Percentiles rank a stretch among this genome's conserved stretches.
Evolutionary conservation across 2,329 filamentous ascomycete species (phyloP).

Genomic region (Biscogniauxia sp.): DNA sequence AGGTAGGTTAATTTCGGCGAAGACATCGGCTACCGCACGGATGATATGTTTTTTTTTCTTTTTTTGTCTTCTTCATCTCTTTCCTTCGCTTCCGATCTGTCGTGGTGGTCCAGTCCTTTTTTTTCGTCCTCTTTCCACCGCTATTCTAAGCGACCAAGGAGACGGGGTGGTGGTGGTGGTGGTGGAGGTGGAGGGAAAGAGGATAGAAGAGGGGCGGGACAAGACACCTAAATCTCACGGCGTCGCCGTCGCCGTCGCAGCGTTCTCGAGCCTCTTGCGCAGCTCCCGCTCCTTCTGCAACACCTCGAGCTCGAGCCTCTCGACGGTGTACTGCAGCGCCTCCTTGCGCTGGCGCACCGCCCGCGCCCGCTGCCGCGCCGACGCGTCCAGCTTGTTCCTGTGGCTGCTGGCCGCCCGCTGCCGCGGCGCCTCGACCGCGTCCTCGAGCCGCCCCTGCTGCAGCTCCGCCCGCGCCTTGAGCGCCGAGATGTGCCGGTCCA

Average conservation of each 20-base stretch:
- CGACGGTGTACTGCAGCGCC: conserved; percentile 80
- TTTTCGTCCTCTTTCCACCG: too few relatives aligned
- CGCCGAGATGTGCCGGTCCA: conserved; percentile 78
- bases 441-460: conserved; percentile 67
- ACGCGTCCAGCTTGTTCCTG: conserved; percentile 14
- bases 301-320: conserved; percentile 82
- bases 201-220: too few relatives aligned
- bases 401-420: not conserved
- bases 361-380: conserved; percentile 54
- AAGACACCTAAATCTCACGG: not conserved
- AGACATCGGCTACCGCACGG: too few relatives aligned
- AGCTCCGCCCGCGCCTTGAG: conserved; percentile 80
- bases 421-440: conserved; percentile 7
- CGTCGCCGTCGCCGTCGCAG: conserved; percentile 10
- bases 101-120: too few relatives aligned
- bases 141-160: too few relatives aligned
- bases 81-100: too few relatives aligned
- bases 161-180: too few relatives aligned
- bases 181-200: too few relatives aligned
- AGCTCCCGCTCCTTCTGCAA: conserved; percentile 67
- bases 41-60: too few relatives aligned
- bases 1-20: too few relatives aligned
- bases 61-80: too few relatives aligned
- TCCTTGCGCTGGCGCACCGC: conserved; percentile 79
- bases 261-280: conserved; percentile 46